Conservation (phyloP, 2,329 filamentous ascomycete species). For the Plectosphaerella cucumerina region DNA sequence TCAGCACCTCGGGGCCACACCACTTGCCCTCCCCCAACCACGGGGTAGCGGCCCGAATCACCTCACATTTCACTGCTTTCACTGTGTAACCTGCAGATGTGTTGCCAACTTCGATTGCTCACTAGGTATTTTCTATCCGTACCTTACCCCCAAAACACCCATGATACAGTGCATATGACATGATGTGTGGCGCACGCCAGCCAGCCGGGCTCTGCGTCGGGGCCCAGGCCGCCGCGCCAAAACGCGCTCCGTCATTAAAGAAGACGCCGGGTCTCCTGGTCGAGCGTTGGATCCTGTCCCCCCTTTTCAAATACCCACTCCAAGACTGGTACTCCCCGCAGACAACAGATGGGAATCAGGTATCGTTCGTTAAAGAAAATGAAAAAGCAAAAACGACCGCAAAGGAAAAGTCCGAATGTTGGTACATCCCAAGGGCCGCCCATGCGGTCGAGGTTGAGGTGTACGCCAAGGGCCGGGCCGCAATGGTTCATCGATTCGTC, state of each 20-base stretch:
- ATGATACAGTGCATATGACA: too few relatives aligned
- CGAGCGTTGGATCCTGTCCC: slow-evolving; percentile 8
- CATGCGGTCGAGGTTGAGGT: not conserved
- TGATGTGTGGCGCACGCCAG: too few relatives aligned
- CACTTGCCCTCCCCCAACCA: too few relatives aligned
- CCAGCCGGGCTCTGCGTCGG: too few relatives aligned
- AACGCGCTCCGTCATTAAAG: not conserved
- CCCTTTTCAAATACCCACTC: slow-evolving; percentile 6
- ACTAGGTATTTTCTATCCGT: not conserved
- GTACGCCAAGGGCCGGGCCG: too few relatives aligned
- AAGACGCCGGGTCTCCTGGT: slow-evolving; percentile 12
- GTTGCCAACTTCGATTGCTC: slow-evolving; percentile 6
- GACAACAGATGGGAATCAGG: slow-evolving; percentile 10
- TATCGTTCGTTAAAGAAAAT: slow-evolving; percentile 3
- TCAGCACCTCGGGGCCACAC: too few relatives aligned
- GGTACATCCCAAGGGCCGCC: not conserved
- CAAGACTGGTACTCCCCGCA: not conserved
- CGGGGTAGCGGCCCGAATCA: too few relatives aligned
- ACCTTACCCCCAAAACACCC: not conserved
- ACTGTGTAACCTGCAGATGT: slow-evolving; percentile 8
- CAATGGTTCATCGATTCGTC: not conserved
- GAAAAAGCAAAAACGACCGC: not conserved
- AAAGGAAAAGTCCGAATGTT: not conserved
- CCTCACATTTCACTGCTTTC: not conserved
- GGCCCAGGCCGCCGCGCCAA: too few relatives aligned